A percentile compares a stretch with the other conserved stretches of the same genome.
These are phyloP conservation scores for Coniferiporia sulphurascens DNA, from an alignment of 1,284 basidiomycete genomes.

Conservation along the genomic window DNA sequence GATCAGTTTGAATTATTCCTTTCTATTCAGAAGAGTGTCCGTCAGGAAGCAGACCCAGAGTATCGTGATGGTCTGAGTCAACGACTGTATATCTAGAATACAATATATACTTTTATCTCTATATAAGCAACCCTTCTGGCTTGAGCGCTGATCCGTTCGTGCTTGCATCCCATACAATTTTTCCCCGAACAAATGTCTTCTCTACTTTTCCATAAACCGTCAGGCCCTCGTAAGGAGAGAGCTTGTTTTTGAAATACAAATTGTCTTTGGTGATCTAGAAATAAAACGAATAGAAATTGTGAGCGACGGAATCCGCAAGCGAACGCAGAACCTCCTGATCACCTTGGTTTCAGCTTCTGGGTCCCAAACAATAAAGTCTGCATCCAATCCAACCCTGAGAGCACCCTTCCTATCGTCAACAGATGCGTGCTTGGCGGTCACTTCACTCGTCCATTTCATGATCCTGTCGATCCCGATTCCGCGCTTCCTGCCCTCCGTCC, in stretches of 20 bases:
- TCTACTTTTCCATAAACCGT: conserved; percentile 66
- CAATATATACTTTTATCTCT: neutral
- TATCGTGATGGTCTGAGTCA: too few relatives aligned
- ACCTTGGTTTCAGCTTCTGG: conserved; percentile 63
- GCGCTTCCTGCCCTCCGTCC: conserved; percentile 71
- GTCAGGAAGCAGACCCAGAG: too few relatives aligned
- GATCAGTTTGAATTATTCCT: too few relatives aligned
- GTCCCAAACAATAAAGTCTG: conserved; percentile 84
- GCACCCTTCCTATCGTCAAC: conserved; percentile 66
- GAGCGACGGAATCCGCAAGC: neutral
- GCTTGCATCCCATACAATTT: conserved; percentile 52
- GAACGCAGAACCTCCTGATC: conserved; percentile 22
- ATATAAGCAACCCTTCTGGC: neutral
- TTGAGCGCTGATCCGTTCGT: neutral
- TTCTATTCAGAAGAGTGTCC: too few relatives aligned
- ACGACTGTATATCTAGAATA: too few relatives aligned
- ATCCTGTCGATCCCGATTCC: conserved; percentile 58
- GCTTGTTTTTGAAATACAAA: conserved; percentile 87
- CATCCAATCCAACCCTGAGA: conserved; percentile 70
- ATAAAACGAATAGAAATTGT: neutral
- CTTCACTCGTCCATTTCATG: conserved; percentile 67
- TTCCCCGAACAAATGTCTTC: conserved; percentile 74
- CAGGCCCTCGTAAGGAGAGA: conserved; percentile 82
- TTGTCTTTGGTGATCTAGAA: conserved; percentile 64
- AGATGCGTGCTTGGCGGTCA: conserved; percentile 75